Base-by-base conservation (phyloP, 257 asterid species). In the Eucommia ulmoides region DNA sequence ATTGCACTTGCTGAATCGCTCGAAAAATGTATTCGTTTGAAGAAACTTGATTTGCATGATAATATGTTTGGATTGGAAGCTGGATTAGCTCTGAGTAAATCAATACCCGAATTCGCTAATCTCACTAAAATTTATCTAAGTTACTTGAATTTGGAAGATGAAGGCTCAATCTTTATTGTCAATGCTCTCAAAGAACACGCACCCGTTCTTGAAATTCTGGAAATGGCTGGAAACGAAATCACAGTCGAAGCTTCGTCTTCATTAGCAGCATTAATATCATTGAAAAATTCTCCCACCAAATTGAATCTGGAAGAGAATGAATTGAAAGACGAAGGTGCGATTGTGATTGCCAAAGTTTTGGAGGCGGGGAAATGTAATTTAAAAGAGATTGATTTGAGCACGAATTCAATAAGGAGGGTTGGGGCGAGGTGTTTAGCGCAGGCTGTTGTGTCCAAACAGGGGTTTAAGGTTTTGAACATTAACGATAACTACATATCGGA, bases 181-280 rank as follows among this genome's bases (percentile, higher is more conserved):
- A 72, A 69, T 64, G 96, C 77, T 46, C 78, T 91, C 25, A 78
- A 71, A 59, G 84, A 59, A 45, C 77, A 88, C 58, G 88, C 81
- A 54, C 86, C 83, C 18, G 73, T 81, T 18, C 68, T 91, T 20
- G 78, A 85, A 60, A 74, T 86, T 52, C 41, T 89, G 64, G 98
- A 86, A 47, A 70, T 91, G 88, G 88, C 93, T 49, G 98, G 96
- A 69, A 91, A 91, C 70, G 98, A 89, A 21, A 83, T 89, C 55
- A 82, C 81, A 56, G 79, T 72, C 23, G 72, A 75, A 64, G 88
- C 86, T 52, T 94, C 92, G 54, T 79, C 93, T 46, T 80, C 58
- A 53, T 71, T 89, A 11, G 96, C 84, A 2, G 73, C 93, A 44
- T 85, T 85, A 53, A 67, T 89, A 51, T 75, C 85, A 45, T 67